These are phyloP conservation scores for Cladosporium cucumerinum DNA, from an alignment of 2,329 filamentous ascomycete genomes.

Conservation along the genomic window DNA sequence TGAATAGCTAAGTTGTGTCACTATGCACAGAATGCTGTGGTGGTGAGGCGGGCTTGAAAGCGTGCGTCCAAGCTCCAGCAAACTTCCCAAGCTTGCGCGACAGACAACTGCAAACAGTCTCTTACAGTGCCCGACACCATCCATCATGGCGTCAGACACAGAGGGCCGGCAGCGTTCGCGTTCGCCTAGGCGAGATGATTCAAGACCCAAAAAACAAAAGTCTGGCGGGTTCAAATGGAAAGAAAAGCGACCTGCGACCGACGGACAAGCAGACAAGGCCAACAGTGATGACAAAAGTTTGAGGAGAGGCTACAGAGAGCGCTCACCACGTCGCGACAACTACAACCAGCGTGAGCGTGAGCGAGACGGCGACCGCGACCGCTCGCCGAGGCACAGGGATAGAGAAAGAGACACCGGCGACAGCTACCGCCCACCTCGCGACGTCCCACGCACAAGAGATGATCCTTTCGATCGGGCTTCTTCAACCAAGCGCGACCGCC, in stretches of 20 bases:
- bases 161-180: slow-evolving; percentile 26
- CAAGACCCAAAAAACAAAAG: slow-evolving; percentile 31
- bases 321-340: slow-evolving; percentile 31
- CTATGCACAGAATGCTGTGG: background rate
- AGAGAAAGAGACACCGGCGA: slow-evolving; percentile 35
- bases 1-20: background rate
- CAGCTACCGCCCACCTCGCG: slow-evolving; percentile 33
- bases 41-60: background rate
- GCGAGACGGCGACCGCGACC: slow-evolving; percentile 17
- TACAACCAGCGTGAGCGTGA: slow-evolving; percentile 18
- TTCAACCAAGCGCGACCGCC: slow-evolving; percentile 13
- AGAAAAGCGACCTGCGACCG: slow-evolving; percentile 29
- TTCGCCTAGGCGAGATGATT: slow-evolving; percentile 30
- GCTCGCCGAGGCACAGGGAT: slow-evolving; percentile 24
- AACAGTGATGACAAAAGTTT: slow-evolving; percentile 24
- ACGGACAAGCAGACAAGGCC: slow-evolving; percentile 23
- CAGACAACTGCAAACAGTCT: background rate
- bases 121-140: background rate
- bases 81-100: background rate
- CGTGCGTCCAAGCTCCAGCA: slow-evolving; percentile 12
- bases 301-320: slow-evolving; percentile 35
- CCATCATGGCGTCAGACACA: slow-evolving; percentile 12
- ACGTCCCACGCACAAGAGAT: slow-evolving; percentile 6
- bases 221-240: slow-evolving; percentile 38
- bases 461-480: slow-evolving; percentile 9